Conservation (phyloP, 164 flowering plant species). For the Kingdonia uniflora region DNA sequence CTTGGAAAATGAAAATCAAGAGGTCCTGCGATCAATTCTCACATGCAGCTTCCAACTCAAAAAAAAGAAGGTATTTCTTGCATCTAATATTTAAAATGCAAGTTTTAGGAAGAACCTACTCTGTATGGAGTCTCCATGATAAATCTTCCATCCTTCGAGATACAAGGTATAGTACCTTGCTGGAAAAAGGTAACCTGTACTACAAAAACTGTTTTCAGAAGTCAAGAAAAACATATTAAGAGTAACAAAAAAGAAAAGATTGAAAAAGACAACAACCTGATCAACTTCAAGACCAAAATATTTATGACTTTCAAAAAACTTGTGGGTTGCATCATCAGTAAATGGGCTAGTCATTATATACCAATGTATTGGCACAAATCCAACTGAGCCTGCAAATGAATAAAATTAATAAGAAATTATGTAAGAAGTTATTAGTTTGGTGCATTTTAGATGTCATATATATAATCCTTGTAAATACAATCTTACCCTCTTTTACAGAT, state of each 20-base stretch:
- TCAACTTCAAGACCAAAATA: conserved; percentile 91
- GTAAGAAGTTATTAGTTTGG: neutral
- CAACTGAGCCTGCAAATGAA: conserved; percentile 36
- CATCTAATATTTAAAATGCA: no score
- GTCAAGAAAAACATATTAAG: conserved; percentile 3
- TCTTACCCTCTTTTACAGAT: conserved; percentile 59
- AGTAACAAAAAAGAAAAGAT: neutral
- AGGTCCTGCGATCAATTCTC: no score
- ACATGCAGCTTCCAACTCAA: no score
- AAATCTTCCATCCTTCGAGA: conserved; percentile 86
- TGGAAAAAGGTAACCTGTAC: conserved; percentile 87
- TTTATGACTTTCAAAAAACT: conserved; percentile 75
- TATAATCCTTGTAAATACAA: neutral
- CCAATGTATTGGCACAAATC: conserved; percentile 70
- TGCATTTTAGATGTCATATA: neutral
- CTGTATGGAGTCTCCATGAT: conserved; percentile 90
- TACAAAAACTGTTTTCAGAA: conserved; percentile 4
- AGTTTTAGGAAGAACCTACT: conserved; percentile 28
- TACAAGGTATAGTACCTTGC: conserved; percentile 99
- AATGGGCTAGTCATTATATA: conserved; percentile 99
- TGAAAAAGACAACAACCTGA: conserved; percentile 40
- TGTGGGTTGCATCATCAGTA: conserved; percentile 84
- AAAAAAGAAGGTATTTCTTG: no score
- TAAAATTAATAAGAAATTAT: neutral
- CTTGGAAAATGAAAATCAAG: no score